Evolutionary conservation across 768 basidiomycete genomes (phyloP).

Genomic region (Trametes meyenii): DNA sequence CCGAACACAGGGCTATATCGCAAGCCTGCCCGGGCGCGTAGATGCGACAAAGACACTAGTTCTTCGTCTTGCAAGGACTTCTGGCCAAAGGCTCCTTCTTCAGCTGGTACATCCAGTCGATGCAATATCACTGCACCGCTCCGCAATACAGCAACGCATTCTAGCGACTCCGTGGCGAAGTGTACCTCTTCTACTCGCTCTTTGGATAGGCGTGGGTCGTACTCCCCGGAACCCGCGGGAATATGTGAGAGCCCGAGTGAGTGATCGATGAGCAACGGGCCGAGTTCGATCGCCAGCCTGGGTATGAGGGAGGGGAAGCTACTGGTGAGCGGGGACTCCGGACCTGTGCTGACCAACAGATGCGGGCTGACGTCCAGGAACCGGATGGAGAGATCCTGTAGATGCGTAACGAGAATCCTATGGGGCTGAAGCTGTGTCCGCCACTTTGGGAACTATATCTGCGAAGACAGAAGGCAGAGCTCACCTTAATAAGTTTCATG

Average conservation of each 20-base stretch:
- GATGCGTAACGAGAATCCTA: constrained; percentile 65
- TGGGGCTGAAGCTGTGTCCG: constrained; percentile 57
- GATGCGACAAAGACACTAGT: constrained; percentile 55
- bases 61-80: constrained; percentile 45
- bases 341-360: constrained; percentile 51
- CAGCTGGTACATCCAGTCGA: constrained; percentile 33
- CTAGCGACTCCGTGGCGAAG: constrained; percentile 58
- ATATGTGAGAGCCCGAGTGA: constrained; percentile 34
- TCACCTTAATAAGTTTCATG: constrained; percentile 58
- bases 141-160: constrained; percentile 54
- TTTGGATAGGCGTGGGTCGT: constrained; percentile 16
- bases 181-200: constrained; percentile 47
- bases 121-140: constrained; percentile 63
- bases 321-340: constrained; percentile 50
- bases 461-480: constrained; percentile 16
- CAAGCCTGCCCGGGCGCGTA: constrained; percentile 41
- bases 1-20: constrained; percentile 66
- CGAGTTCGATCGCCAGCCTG: constrained; percentile 62
- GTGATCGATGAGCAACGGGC: constrained; percentile 50
- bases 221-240: constrained; percentile 24
- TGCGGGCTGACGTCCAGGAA: constrained; percentile 80
- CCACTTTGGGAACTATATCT: background rate
- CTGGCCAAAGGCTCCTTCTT: constrained; percentile 25
- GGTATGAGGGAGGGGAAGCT: constrained; percentile 70
- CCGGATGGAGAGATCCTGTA: constrained; percentile 63